phyloP scores from a whole-genome alignment of 345 rosid genomes.

The Murraya paniculata region DNA sequence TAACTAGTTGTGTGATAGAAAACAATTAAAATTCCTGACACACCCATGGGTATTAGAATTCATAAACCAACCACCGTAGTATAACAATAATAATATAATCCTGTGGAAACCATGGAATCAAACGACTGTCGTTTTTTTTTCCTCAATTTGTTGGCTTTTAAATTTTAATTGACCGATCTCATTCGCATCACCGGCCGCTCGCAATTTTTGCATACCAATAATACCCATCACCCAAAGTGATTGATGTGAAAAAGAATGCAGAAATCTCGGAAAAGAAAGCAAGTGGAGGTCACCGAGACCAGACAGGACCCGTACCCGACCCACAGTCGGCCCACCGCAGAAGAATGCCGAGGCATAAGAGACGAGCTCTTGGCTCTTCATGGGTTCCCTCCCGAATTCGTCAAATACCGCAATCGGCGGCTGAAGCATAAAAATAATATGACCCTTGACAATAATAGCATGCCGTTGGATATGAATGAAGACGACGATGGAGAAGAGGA shows the following conservation, averaged over 20 bases:
- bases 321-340: slow-evolving; percentile 44
- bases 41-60: too few relatives aligned
- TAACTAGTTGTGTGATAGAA: too few relatives aligned
- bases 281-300: slow-evolving; percentile 11
- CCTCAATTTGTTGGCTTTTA: too few relatives aligned
- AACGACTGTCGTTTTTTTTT: too few relatives aligned
- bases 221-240: too few relatives aligned
- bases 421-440: slow-evolving; percentile 16
- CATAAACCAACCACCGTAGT: too few relatives aligned
- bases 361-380: slow-evolving; percentile 54
- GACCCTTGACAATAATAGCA: background rate
- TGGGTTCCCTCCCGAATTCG: slow-evolving; percentile 60
- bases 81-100: too few relatives aligned
- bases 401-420: slow-evolving; percentile 58
- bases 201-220: too few relatives aligned
- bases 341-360: slow-evolving; percentile 50
- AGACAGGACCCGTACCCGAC: slow-evolving; percentile 44
- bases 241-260: slow-evolving; percentile 25
- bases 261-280: slow-evolving; percentile 45
- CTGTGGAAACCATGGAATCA: too few relatives aligned
- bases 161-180: too few relatives aligned
- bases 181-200: too few relatives aligned
- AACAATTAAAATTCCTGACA: too few relatives aligned
- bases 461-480: slow-evolving; percentile 11
- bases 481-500: slow-evolving; percentile 33